Percentiles rank a stretch among this genome's conserved stretches.
Evolutionary conservation across 257 asterid species (phyloP).

Genomic region (Solanum piurae): DNA sequence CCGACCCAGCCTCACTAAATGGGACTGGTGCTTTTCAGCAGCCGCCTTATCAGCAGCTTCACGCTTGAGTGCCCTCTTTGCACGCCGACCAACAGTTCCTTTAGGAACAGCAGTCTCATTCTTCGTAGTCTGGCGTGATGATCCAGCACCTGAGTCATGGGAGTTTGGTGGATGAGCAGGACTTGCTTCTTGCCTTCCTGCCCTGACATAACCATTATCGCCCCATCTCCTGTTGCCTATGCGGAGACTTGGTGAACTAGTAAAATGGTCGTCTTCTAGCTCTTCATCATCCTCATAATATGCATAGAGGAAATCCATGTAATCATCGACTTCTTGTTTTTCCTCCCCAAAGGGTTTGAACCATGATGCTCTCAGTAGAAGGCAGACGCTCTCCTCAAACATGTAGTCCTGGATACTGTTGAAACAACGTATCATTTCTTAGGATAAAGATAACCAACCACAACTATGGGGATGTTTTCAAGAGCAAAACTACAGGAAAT

Average conservation of each 20-base stretch:
- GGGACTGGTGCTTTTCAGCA: conserved; percentile 62
- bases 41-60: conserved; percentile 81
- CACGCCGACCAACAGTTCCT: conserved; percentile 66
- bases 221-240: conserved; percentile 85
- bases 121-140: conserved; percentile 60
- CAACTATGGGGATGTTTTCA: background rate
- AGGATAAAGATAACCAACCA: background rate
- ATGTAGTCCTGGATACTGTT: conserved; percentile 69
- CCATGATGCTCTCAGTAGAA: conserved; percentile 90
- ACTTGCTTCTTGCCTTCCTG: conserved; percentile 81
- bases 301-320: conserved; percentile 35
- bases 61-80: conserved; percentile 66
- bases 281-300: conserved; percentile 44
- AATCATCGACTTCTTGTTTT: conserved; percentile 38
- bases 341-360: conserved; percentile 62
- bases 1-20: conserved; percentile 46
- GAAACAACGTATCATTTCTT: background rate
- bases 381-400: conserved; percentile 94
- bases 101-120: conserved; percentile 33
- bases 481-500: background rate
- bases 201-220: conserved; percentile 66
- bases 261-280: conserved; percentile 35
- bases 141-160: conserved; percentile 38
- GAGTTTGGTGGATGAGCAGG: conserved; percentile 23
- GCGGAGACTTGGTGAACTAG: conserved; percentile 41